Conservation (phyloP, 2,329 filamentous ascomycete species). For the Aspergillus novoparasiticus region DNA sequence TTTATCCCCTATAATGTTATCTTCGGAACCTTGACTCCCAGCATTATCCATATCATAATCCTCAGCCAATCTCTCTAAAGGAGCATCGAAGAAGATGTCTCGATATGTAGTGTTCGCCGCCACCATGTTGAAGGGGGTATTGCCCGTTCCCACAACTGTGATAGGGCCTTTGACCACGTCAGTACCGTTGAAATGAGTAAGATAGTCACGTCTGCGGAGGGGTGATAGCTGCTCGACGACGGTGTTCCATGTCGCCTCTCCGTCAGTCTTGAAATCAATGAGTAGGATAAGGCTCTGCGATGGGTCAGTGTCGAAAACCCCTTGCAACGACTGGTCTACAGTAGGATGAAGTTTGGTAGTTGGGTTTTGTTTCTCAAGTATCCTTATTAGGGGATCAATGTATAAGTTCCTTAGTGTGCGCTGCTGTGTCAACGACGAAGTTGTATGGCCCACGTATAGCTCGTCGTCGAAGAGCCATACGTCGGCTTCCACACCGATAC, state of each 20-base stretch:
- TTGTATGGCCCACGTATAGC: constrained; percentile 59
- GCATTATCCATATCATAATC: constrained; percentile 9
- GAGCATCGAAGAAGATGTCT: constrained; percentile 60
- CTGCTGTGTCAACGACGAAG: constrained; percentile 47
- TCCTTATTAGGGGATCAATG: constrained; percentile 52
- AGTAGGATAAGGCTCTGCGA: constrained; percentile 54
- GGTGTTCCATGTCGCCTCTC: constrained; percentile 38
- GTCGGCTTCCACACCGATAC: constrained; percentile 60
- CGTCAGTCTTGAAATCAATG: constrained; percentile 54
- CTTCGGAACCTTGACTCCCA: neutral
- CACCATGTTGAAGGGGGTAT: constrained; percentile 54
- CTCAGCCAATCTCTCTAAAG: constrained; percentile 45
- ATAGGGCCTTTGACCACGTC: constrained; percentile 48
- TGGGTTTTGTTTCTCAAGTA: constrained; percentile 55
- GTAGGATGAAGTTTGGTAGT: constrained; percentile 39
- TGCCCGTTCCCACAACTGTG: constrained; percentile 57
- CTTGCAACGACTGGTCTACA: constrained; percentile 38
- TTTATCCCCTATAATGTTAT: neutral
- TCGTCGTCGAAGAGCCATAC: constrained; percentile 58
- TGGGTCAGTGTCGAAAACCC: constrained; percentile 55
- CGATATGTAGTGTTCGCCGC: constrained; percentile 51
- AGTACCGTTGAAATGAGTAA: constrained; percentile 54
- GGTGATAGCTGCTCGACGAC: constrained; percentile 48
- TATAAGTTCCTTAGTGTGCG: constrained; percentile 57
- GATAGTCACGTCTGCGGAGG: constrained; percentile 52